Base-by-base conservation (phyloP, 192 early-diverging fungal species). In the Rhizophagus sp. region DNA sequence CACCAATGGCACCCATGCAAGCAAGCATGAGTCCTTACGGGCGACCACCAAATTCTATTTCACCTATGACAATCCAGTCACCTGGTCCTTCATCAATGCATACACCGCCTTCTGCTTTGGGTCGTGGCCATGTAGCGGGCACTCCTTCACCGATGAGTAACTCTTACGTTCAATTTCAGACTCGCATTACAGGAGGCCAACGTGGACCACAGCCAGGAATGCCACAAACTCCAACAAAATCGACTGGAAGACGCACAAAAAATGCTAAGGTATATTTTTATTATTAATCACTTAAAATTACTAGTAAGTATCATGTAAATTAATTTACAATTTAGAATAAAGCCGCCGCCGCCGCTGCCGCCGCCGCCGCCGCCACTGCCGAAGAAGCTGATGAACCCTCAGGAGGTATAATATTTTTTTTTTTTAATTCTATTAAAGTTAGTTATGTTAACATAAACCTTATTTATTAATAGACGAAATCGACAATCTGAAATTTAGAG, bases 341-440 rank as follows among this genome's bases (percentile, higher is more conserved):
- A 64, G 75, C 61, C 15, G 13, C 75, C 11, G 34, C 33, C 17
- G 3, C 75, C 17, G 34, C 33, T 0, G 34, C 61, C 1, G 30
- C 61, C 1, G 30, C 61, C 1, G 47, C n/a, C 17, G 34, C 75
- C 0, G 75, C 78, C 67, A 27, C 77, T 70, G 27, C 44, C 36
- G 87, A 90, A 61, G 89, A 88, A 52, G 82, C 79, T n/a, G 88
- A 90, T 66, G 89, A 90, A 41, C 86, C 88, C 34, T 90, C 89
- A 2, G 89, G 89, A 44, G 86, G 86, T 87, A 82, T 76, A 27
- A 4, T 76, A 7, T 61, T 41, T 11, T 25, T 13, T n/a, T 71
- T 25, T 61, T 57, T 17, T 3, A 36, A 30, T 13, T 25, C 24
- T 39, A 44, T 30, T 41, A 0, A 10, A 12, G 62, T 24, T 25